phyloP scores from a whole-genome alignment of 225 moss, liverwort and hornwort species.

The Polytrichum formosum region DNA sequence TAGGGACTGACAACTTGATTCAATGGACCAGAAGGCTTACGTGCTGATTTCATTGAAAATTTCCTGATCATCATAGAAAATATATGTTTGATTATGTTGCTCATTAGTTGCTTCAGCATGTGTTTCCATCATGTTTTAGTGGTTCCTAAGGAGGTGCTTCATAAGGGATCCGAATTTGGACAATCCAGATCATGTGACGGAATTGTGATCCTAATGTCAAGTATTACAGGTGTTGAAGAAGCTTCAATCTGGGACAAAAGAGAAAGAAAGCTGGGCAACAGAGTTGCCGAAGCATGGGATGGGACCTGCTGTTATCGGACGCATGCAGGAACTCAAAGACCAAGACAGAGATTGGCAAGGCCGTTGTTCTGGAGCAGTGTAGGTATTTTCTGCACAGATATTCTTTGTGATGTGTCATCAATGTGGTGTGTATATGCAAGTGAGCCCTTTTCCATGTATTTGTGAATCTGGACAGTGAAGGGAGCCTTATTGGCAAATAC shows the following conservation, averaged over 20 bases:
- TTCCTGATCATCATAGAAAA: too few relatives aligned
- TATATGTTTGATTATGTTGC: background rate
- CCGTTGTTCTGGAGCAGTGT: conserved; percentile 99
- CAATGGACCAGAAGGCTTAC: too few relatives aligned
- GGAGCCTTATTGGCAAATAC: too few relatives aligned
- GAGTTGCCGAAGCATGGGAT: conserved; percentile 82
- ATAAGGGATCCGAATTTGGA: background rate
- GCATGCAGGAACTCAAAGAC: conserved; percentile 73
- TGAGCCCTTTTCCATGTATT: too few relatives aligned
- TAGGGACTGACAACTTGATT: too few relatives aligned
- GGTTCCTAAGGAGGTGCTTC: too few relatives aligned
- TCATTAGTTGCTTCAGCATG: background rate
- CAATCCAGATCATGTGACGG: background rate
- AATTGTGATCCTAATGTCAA: too few relatives aligned
- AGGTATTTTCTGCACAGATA: conserved; percentile 67
- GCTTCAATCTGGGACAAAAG: conserved; percentile 71
- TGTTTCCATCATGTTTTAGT: background rate
- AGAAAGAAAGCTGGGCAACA: conserved; percentile 71
- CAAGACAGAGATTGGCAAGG: conserved; percentile 92
- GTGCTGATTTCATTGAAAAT: too few relatives aligned
- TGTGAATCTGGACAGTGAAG: too few relatives aligned
- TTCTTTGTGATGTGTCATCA: background rate
- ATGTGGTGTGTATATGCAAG: background rate
- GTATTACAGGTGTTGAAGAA: conserved; percentile 75
- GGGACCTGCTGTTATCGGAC: conserved; percentile 69